phyloP scores from a whole-genome alignment of 2,329 filamentous ascomycete genomes.

The Atkinsonella hypoxylon region DNA sequence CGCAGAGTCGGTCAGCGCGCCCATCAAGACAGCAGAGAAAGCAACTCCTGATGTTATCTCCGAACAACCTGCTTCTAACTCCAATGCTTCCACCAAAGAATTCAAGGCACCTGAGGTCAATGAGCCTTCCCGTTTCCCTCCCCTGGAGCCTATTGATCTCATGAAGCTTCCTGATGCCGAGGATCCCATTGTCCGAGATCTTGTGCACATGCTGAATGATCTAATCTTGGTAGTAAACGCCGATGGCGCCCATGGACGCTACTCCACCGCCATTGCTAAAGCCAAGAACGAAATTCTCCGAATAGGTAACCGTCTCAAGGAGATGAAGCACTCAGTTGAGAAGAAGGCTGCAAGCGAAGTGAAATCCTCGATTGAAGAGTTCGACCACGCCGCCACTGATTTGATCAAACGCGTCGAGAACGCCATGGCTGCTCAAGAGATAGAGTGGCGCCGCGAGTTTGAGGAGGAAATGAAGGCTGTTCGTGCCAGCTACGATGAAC shows the following conservation, averaged over 20 bases:
- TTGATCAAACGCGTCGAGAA: conserved; percentile 80
- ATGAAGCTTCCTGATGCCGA: conserved; percentile 62
- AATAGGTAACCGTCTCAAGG: conserved; percentile 66
- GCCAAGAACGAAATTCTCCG: conserved; percentile 73
- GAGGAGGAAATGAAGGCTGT: conserved; percentile 74
- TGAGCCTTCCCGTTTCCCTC: conserved; percentile 51
- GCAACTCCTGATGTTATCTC: conserved; percentile 10
- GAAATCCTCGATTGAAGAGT: conserved; percentile 57
- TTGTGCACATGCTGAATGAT: conserved; percentile 92
- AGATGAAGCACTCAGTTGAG: conserved; percentile 57
- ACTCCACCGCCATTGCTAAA: conserved; percentile 66
- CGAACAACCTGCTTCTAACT: conserved; percentile 11
- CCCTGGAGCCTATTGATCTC: conserved; percentile 63
- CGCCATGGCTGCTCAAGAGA: conserved; percentile 70
- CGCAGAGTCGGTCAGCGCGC: conserved; percentile 12
- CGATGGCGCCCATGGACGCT: conserved; percentile 66
- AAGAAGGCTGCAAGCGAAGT: conserved; percentile 66
- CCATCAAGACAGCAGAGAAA: conserved; percentile 22
- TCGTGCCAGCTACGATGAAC: conserved; percentile 64
- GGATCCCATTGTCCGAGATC: conserved; percentile 81
- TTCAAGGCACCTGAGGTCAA: conserved; percentile 51
- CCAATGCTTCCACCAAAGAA: conserved; percentile 19
- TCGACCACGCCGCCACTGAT: conserved; percentile 77
- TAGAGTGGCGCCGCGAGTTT: conserved; percentile 77
- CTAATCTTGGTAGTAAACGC: conserved; percentile 89